Base-by-base conservation (phyloP, 139 green algal genomes). In the Chlamydomonas schloesseri region DNA sequence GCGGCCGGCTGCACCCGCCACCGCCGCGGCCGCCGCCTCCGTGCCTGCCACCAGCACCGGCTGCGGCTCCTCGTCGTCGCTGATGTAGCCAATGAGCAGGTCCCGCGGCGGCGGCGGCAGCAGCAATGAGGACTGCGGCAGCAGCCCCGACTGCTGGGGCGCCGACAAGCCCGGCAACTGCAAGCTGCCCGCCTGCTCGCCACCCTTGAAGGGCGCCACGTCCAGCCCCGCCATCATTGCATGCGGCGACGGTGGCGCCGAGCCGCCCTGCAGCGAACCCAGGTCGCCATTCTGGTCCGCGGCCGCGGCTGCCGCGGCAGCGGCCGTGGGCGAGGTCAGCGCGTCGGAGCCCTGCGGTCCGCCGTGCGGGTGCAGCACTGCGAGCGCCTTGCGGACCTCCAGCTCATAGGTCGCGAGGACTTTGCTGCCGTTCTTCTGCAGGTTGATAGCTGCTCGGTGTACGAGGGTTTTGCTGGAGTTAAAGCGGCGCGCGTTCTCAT, bases 401-500 rank as follows among this genome's bases (percentile, higher is more conserved):
- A 95, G 82, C 82, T 95, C 91, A 33, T 88, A 31, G 0, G 57
- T 47, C 53, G 88, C 86, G 37, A 94, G 71, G 10, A 94, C 53
- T 69, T 93, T 92, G 33, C 68, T 84, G 13, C 80, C 77, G 50
- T 86, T 80, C 31, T 91, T 86, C 69, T 89, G 84, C 60, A 96
- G 74, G 42, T 84, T 86, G 26, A 81, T 42, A 14, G 93, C 93
- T 24, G 90, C 84, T 70, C 91, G 91, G 71, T 94, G 87, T 8
- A 94, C 79, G 15, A 77, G 67, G 31, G 87, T 91, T n/a, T 90
- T 90, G 42, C 68, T 75, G 6, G 77, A 87, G 87, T 96, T 96
- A 86, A 91, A 94, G 0, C 67, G 75, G 33, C 68, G 64, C 55
- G 83, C 73, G 37, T 82, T 80, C 47, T 80, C 68, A 18, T 60